These are phyloP conservation scores for Lomentospora prolificans DNA, from an alignment of 2,329 filamentous ascomycete species.

Conservation along the genomic window DNA sequence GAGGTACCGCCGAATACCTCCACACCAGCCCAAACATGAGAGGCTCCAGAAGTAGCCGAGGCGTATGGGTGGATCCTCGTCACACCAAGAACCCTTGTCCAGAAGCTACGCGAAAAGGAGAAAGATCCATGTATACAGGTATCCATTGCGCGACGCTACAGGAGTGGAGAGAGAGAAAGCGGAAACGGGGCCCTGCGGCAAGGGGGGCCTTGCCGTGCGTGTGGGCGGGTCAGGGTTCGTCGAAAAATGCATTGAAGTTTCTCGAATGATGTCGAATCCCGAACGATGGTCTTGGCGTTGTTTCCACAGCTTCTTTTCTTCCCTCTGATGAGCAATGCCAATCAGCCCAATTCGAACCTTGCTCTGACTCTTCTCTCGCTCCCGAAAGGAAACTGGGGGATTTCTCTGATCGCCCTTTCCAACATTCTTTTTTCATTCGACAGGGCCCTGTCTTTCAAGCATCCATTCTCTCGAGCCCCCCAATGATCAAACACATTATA, in stretches of 20 bases:
- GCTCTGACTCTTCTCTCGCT: neutral
- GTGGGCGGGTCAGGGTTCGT: neutral
- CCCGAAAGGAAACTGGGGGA: neutral
- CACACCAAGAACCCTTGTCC: too few relatives aligned
- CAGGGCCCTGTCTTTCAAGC: too few relatives aligned
- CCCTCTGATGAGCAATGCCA: neutral
- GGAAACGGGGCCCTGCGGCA: constrained; percentile 1
- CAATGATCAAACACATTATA: too few relatives aligned
- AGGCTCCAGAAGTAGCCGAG: too few relatives aligned
- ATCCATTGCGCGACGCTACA: too few relatives aligned
- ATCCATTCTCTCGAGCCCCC: too few relatives aligned
- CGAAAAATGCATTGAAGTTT: neutral
- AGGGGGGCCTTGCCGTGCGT: neutral
- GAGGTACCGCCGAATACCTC: neutral
- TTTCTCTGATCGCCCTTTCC: too few relatives aligned
- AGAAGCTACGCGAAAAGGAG: too few relatives aligned
- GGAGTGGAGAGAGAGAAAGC: neutral
- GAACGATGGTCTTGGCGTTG: neutral
- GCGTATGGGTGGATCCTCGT: too few relatives aligned
- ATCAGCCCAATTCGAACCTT: neutral
- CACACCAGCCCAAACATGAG: neutral
- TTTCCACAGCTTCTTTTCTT: constrained; percentile 1
- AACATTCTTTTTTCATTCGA: too few relatives aligned
- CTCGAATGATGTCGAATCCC: neutral
- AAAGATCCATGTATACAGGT: too few relatives aligned